A percentile compares a stretch with the other conserved stretches of the same genome.
phyloP scores from a whole-genome alignment of 164 flowering plant species.

The Magnolia officinalis region DNA sequence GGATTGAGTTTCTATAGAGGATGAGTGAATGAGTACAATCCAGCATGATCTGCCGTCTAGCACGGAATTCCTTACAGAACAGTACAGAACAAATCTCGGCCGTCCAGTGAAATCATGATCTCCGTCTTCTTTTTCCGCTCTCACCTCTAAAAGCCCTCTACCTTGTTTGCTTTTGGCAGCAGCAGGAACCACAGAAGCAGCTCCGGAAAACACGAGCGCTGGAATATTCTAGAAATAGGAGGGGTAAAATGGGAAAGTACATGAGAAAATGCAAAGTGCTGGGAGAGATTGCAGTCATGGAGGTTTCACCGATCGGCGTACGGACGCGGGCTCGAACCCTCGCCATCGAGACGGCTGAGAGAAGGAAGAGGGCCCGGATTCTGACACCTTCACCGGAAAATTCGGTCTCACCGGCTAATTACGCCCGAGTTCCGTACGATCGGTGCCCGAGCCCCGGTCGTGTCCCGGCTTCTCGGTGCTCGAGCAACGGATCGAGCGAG shows the following conservation, averaged over 20 bases:
- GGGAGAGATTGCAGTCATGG: conserved; percentile 34
- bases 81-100: conserved; percentile 16
- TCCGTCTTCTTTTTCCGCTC: conserved; percentile 10
- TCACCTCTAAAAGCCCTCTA: conserved; percentile 9
- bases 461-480: conserved; percentile 32
- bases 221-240: not conserved
- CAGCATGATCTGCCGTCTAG: not conserved
- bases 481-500: conserved; percentile 47
- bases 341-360: conserved; percentile 18
- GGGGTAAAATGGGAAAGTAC: conserved; percentile 21
- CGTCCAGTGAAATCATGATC: conserved; percentile 21
- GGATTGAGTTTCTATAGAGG: not conserved
- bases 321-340: conserved; percentile 30
- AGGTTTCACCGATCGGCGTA: conserved; percentile 27
- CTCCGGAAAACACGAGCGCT: not conserved
- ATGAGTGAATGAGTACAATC: not conserved
- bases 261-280: conserved; percentile 29
- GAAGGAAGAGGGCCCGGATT: conserved; percentile 20
- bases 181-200: not conserved
- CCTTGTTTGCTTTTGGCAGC: not conserved
- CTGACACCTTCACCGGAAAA: conserved; percentile 14
- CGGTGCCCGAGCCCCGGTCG: conserved; percentile 19
- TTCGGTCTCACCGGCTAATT: conserved; percentile 13
- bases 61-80: not conserved
- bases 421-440: not conserved